Percentiles rank a stretch among this genome's conserved stretches.
Conservation (phyloP, 2,329 filamentous ascomycete species). For the Nakataea oryzae region DNA sequence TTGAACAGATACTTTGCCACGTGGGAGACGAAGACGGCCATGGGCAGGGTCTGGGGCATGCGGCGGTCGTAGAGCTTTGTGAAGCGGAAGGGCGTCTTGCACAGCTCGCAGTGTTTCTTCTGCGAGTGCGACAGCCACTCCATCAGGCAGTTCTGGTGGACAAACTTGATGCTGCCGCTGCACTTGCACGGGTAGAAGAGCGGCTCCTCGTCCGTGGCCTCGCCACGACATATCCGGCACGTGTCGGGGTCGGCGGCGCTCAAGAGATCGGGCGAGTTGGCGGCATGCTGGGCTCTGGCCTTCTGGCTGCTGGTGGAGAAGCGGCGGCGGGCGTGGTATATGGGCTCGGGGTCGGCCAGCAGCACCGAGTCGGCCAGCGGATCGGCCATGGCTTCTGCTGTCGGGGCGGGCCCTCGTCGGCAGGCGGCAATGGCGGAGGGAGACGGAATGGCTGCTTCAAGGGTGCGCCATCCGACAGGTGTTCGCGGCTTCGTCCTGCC, state of each 20-base stretch:
- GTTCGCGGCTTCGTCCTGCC: no score
- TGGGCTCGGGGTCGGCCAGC: constrained; percentile 13
- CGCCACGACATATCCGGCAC: constrained; percentile 94
- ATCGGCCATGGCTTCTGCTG: not conserved
- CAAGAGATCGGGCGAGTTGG: not conserved
- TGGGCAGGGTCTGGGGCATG: constrained; percentile 80
- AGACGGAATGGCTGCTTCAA: not conserved
- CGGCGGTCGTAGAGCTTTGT: constrained; percentile 93
- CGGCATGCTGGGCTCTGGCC: constrained; percentile 1
- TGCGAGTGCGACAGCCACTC: constrained; percentile 98
- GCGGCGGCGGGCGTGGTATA: constrained; percentile 17
- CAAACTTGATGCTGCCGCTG: constrained; percentile 96
- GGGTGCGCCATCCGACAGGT: not conserved
- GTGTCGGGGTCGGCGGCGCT: constrained; percentile 53
- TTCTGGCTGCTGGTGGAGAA: constrained; percentile 6
- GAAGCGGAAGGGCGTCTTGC: constrained; percentile 96
- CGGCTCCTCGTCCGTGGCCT: constrained; percentile 71
- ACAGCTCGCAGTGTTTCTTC: constrained; percentile 98
- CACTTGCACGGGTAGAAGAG: constrained; percentile 98
- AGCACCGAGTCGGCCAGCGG: constrained; percentile 12
- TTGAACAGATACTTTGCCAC: constrained; percentile 62
- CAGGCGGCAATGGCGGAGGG: not conserved
- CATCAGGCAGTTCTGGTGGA: constrained; percentile 97
- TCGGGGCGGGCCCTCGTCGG: not conserved
- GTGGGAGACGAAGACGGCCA: constrained; percentile 70